These are phyloP conservation scores for Rhinocladiella mackenziei DNA, from an alignment of 2,329 filamentous ascomycete species.

Conservation along the genomic window DNA sequence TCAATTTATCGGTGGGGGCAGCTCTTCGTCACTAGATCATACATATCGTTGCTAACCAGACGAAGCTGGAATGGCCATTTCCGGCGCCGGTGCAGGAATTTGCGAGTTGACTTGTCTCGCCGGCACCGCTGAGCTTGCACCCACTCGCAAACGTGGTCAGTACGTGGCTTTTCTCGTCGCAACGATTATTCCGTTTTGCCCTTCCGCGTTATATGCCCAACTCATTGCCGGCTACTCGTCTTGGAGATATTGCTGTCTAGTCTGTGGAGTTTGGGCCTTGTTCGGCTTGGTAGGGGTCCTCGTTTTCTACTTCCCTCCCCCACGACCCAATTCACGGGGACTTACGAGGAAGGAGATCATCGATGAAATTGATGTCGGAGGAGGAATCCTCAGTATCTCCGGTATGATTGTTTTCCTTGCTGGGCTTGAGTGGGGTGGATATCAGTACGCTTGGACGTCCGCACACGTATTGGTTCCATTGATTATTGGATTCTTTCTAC, in stretches of 20 bases:
- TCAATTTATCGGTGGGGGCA: slow-evolving; percentile 53
- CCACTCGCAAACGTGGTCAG: slow-evolving; percentile 59
- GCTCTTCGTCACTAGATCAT: slow-evolving; percentile 1
- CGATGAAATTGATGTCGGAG: slow-evolving; percentile 50
- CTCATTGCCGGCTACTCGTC: slow-evolving; percentile 46
- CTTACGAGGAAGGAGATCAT: slow-evolving; percentile 37
- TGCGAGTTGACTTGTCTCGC: slow-evolving; percentile 66
- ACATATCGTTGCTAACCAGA: slow-evolving; percentile 10
- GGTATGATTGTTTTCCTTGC: slow-evolving; percentile 48
- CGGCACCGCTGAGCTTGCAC: slow-evolving; percentile 64
- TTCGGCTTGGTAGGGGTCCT: slow-evolving; percentile 42
- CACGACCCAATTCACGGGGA: slow-evolving; percentile 37
- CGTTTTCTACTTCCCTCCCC: slow-evolving; percentile 46
- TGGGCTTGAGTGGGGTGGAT: slow-evolving; percentile 50
- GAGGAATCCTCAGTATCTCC: slow-evolving; percentile 46
- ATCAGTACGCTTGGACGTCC: slow-evolving; percentile 43
- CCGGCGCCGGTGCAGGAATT: slow-evolving; percentile 63
- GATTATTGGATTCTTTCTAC: slow-evolving; percentile 41
- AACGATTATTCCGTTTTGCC: slow-evolving; percentile 60
- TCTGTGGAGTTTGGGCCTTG: slow-evolving; percentile 42
- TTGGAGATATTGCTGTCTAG: slow-evolving; percentile 44
- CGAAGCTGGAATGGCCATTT: slow-evolving; percentile 53
- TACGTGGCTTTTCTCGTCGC: slow-evolving; percentile 60
- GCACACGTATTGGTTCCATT: slow-evolving; percentile 46
- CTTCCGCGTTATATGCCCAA: slow-evolving; percentile 60